A percentile compares a stretch with the other conserved stretches of the same genome.
Evolutionary conservation across 2,329 filamentous ascomycete species (phyloP).

Genomic region (Lachnellula subtilissima): DNA sequence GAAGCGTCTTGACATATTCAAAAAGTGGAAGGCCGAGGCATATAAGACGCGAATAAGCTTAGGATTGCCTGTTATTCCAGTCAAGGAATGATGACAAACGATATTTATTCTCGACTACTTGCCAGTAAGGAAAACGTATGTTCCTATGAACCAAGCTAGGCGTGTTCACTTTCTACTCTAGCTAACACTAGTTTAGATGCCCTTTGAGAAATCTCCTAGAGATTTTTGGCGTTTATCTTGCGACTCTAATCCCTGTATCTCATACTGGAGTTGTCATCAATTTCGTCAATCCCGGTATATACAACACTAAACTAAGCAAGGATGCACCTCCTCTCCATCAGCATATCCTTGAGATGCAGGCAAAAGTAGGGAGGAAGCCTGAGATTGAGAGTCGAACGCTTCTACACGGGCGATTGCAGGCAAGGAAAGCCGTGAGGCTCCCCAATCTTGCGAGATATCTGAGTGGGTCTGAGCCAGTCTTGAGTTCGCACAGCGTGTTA

Average conservation of each 20-base stretch:
- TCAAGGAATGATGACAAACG: too few species aligned
- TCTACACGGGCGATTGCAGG: slow-evolving; percentile 25
- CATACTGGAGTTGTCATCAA: slow-evolving; percentile 27
- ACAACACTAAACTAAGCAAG: slow-evolving; percentile 25
- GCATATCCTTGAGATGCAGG: slow-evolving; percentile 8
- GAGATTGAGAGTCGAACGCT: slow-evolving; percentile 31
- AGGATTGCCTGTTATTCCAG: neutral
- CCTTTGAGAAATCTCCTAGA: slow-evolving; percentile 43
- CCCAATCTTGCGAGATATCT: slow-evolving; percentile 8
- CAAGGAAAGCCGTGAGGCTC: slow-evolving; percentile 26
- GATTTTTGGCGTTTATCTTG: slow-evolving; percentile 33
- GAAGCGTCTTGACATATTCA: neutral
- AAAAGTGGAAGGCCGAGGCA: neutral
- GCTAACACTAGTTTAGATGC: slow-evolving; percentile 34
- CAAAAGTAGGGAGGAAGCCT: slow-evolving; percentile 22
- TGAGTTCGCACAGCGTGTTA: neutral
- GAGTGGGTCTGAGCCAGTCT: slow-evolving; percentile 9
- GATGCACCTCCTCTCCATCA: slow-evolving; percentile 14
- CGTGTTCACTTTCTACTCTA: slow-evolving; percentile 23
- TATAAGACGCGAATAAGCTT: neutral
- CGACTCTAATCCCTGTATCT: slow-evolving; percentile 19
- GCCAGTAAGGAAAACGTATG: slow-evolving; percentile 6
- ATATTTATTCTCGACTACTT: neutral
- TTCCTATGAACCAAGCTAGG: neutral
- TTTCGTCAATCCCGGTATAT: slow-evolving; percentile 28